Base-by-base conservation (phyloP, 805 yeast genomes). In the Candida orba region DNA sequence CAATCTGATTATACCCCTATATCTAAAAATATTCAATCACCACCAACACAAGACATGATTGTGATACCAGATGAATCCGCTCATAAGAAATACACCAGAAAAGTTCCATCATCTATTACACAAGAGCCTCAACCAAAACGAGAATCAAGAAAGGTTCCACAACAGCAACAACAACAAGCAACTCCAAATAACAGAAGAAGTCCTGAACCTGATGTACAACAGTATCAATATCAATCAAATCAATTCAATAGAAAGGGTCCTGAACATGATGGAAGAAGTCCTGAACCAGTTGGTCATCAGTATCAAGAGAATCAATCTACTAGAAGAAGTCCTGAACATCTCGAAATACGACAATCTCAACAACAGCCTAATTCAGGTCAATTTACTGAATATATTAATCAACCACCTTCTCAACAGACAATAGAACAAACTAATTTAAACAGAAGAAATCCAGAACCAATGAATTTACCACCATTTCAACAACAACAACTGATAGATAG, bases 291-390 rank as follows among this genome's bases (percentile, higher is more conserved):
- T 17, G 2, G 17, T 8, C 22, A 17, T 8, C 35, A 17, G 10
- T 12, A 18, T 33, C 35, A 33, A 9, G 22, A 17, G 13, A 12
- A 17, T 8, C 25, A 20, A 14, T 18, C 32, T 32, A 9, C 22
- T 38, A n/a, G 42, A 43, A 30, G 27, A 17, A 24, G 20, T 40
- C 46, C 34, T 8, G 34, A 15, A n/a, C 34, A n/a, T n/a, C n/a
- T n/a, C n/a, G n/a, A n/a, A n/a, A n/a, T n/a, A n/a, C n/a, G n/a
- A n/a, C n/a, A n/a, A n/a, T n/a, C n/a, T n/a, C 35, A 33, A 17
- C 35, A 13, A 17, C 22, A 18, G 10, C 23, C 9, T 4, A 14
- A 8, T 10, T 27, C 29, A 10, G 22, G 8, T 15, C 25, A 14
- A 8, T 18, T 33, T 36, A 9, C 25, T 8, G 34, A 31, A n/a